phyloP scores from a whole-genome alignment of 805 yeast species.

The Hanseniaspora clermontiae region DNA sequence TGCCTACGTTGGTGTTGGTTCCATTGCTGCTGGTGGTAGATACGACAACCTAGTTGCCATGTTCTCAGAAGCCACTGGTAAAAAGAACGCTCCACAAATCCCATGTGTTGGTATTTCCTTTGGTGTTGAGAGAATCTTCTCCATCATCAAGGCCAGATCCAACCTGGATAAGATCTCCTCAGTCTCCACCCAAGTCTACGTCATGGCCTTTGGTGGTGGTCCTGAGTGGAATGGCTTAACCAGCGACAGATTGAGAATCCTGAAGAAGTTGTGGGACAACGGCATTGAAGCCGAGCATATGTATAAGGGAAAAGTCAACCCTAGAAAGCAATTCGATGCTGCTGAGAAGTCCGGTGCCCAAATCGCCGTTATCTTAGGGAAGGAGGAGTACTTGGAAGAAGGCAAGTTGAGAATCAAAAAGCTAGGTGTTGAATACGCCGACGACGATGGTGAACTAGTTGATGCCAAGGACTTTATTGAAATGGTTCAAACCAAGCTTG shows the following conservation, averaged over 20 bases:
- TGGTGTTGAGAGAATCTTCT: slow-evolving; percentile 90
- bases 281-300: slow-evolving; percentile 86
- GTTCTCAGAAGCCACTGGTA: slow-evolving; percentile 77
- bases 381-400: slow-evolving; percentile 61
- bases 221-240: slow-evolving; percentile 89
- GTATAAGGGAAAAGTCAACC: slow-evolving; percentile 86
- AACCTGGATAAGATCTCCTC: slow-evolving; percentile 59
- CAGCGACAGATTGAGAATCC: slow-evolving; percentile 78
- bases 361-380: slow-evolving; percentile 84
- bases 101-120: slow-evolving; percentile 97
- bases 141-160: slow-evolving; percentile 69
- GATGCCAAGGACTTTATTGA: slow-evolving; percentile 46
- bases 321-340: slow-evolving; percentile 92
- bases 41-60: slow-evolving; percentile 93
- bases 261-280: slow-evolving; percentile 72
- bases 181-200: slow-evolving; percentile 79
- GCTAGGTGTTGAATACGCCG: slow-evolving; percentile 76
- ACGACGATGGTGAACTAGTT: slow-evolving; percentile 77
- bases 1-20: slow-evolving; percentile 94
- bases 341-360: slow-evolving; percentile 92
- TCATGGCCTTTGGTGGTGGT: slow-evolving; percentile 99
- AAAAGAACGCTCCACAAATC: slow-evolving; percentile 53
- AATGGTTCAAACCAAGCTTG: slow-evolving; percentile 39
- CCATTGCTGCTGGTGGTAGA: slow-evolving; percentile 98
- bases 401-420: slow-evolving; percentile 78